These are phyloP conservation scores for Phaeosphaeria sp. DNA, from an alignment of 2,329 filamentous ascomycete genomes.

Conservation along the genomic window DNA sequence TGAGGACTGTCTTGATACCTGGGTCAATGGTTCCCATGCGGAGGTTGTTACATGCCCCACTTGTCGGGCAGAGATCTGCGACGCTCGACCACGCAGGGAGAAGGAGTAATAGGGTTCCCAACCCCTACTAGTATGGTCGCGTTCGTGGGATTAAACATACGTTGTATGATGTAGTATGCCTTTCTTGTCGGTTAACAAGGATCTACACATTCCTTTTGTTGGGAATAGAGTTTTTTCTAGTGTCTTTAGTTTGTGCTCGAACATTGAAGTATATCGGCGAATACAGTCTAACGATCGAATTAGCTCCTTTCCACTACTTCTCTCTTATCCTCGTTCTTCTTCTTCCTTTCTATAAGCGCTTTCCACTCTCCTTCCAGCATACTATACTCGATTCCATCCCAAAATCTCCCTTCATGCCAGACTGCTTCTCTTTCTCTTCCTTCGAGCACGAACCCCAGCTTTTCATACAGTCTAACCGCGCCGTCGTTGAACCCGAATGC, in stretches of 20 bases:
- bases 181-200: background rate
- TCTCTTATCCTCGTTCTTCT: background rate
- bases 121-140: no score
- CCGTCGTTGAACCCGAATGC: constrained; percentile 54
- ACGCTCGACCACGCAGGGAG: background rate
- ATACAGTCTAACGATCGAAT: background rate
- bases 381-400: constrained; percentile 35
- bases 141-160: no score
- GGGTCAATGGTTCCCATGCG: background rate
- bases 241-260: background rate
- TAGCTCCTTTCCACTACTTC: background rate
- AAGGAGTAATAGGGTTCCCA: background rate
- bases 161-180: background rate
- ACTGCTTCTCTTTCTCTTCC: constrained; percentile 48
- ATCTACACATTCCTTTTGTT: no score
- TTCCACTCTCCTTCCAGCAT: constrained; percentile 41
- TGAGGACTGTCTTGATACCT: background rate
- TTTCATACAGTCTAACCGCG: constrained; percentile 53
- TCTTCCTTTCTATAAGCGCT: constrained; percentile 10
- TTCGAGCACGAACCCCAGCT: constrained; percentile 56
- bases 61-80: background rate
- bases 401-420: constrained; percentile 54
- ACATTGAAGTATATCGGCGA: background rate
- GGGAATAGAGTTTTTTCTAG: no score
- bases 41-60: background rate